A percentile compares a stretch with the other conserved stretches of the same genome.
phyloP scores from a whole-genome alignment of 164 flowering plant species.

The Nymphaea thermarum region DNA sequence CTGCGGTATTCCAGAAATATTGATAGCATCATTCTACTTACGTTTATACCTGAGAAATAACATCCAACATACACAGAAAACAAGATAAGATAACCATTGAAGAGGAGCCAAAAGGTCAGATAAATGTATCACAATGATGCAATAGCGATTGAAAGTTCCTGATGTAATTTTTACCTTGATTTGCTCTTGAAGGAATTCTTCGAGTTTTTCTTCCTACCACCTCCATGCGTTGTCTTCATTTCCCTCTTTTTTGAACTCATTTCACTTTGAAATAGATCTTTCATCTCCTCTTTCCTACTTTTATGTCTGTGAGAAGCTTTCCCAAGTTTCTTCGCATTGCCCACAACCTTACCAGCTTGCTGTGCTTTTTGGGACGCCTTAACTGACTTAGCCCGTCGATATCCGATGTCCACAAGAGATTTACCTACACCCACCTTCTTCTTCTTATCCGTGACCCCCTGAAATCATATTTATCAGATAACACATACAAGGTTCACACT shows the following conservation, averaged over 20 bases:
- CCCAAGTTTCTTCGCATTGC: conserved; percentile 21
- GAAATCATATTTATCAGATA: background rate
- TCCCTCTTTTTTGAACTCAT: conserved; percentile 59
- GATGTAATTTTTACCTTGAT: conserved; percentile 48
- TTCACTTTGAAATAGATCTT: conserved; percentile 65
- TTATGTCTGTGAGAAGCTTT: conserved; percentile 26
- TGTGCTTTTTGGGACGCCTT: conserved; percentile 62
- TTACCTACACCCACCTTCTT: conserved; percentile 45
- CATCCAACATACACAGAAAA: no score
- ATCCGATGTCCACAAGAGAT: conserved; percentile 65
- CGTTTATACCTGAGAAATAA: no score
- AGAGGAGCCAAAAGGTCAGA: no score
- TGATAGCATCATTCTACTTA: no score
- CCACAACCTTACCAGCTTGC: conserved; percentile 48
- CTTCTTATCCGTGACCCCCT: conserved; percentile 13
- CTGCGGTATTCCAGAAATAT: no score
- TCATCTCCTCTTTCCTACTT: conserved; percentile 67
- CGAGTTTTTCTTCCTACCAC: conserved; percentile 34
- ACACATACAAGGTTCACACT: background rate
- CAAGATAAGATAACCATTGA: no score
- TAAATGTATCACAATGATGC: no score
- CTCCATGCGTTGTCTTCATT: conserved; percentile 19
- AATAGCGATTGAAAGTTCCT: background rate
- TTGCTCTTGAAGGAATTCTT: conserved; percentile 83
- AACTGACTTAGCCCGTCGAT: conserved; percentile 69